phyloP scores from a whole-genome alignment of 1,284 basidiomycete genomes.

The Takashimella koratensis region DNA sequence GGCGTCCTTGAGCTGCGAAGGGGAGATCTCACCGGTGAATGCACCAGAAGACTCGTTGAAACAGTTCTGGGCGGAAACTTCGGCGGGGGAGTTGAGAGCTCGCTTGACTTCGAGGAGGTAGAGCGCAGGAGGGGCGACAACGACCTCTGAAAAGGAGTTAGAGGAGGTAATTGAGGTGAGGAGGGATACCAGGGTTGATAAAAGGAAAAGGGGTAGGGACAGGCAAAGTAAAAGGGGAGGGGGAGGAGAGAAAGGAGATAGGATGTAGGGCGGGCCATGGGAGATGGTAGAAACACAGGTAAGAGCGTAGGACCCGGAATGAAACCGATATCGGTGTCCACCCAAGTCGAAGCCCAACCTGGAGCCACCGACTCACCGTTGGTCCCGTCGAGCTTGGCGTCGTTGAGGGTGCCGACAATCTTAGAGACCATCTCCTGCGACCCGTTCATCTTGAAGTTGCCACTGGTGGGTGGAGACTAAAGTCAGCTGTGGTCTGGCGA shows the following conservation, averaged over 20 bases:
- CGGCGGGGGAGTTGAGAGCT: conserved; percentile 60
- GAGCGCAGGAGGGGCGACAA: conserved; percentile 83
- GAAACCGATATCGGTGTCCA: not conserved
- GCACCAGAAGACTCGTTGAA: conserved; percentile 83
- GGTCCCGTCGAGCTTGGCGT: conserved; percentile 66
- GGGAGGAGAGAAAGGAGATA: not conserved
- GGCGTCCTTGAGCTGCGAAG: conserved; percentile 78
- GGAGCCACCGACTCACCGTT: conserved; percentile 61
- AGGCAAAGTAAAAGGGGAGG: not conserved
- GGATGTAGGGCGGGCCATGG: conserved; percentile 3
- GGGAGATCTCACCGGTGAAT: conserved; percentile 92
- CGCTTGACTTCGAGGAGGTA: conserved; percentile 71
- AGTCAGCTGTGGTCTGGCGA: conserved; percentile 14
- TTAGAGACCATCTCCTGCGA: conserved; percentile 61
- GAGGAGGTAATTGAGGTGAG: not conserved
- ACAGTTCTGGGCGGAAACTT: conserved; percentile 88
- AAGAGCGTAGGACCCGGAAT: not conserved
- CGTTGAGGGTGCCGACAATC: conserved; percentile 67
- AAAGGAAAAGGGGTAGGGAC: not conserved
- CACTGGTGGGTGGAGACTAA: no score
- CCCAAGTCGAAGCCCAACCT: no score
- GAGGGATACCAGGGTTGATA: not conserved
- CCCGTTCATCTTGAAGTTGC: conserved; percentile 93
- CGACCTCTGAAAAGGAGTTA: conserved; percentile 64
- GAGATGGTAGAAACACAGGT: not conserved